These are phyloP conservation scores for Globisporangium heterothallicum DNA, from an alignment of 352 stramenopile genomes.

Conservation along the genomic window DNA sequence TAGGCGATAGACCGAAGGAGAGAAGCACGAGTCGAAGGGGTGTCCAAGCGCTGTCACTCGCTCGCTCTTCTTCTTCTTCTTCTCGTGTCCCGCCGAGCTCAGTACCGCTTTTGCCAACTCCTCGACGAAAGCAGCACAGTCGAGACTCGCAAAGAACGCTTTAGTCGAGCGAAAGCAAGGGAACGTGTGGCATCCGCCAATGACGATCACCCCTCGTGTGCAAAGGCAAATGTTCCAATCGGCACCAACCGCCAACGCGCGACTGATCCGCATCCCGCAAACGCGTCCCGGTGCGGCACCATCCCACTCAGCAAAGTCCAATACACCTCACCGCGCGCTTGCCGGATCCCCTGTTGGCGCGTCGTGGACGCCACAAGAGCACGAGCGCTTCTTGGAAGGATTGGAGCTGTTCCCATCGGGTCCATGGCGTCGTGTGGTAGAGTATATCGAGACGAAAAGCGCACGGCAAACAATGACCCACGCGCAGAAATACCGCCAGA, in stretches of 20 bases:
- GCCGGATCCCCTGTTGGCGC: background rate
- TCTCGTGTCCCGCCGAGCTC: too few species aligned
- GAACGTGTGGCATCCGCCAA: too few species aligned
- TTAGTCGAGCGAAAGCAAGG: too few species aligned
- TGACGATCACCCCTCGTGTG: background rate
- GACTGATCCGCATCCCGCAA: background rate
- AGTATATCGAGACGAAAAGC: background rate
- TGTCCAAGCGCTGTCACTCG: too few species aligned
- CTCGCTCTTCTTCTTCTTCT: too few species aligned
- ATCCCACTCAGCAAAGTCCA: too few species aligned
- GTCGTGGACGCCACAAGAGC: background rate
- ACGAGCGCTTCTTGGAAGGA: constrained; percentile 1
- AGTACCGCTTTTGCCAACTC: too few species aligned
- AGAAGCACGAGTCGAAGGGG: too few species aligned
- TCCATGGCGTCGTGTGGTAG: background rate
- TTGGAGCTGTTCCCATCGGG: background rate
- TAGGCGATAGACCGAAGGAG: too few species aligned
- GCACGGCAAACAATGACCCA: background rate
- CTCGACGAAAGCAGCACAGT: too few species aligned
- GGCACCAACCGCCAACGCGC: background rate
- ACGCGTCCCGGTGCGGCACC: background rate
- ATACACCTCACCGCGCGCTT: too few species aligned
- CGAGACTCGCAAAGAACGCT: too few species aligned
- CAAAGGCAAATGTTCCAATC: background rate
- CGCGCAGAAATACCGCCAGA: background rate